Percentiles rank a stretch among this genome's conserved stretches.
phyloP scores from a whole-genome alignment of 495 filamentous ascomycete species.

The Aspergillus sclerotiicarbonarius region DNA sequence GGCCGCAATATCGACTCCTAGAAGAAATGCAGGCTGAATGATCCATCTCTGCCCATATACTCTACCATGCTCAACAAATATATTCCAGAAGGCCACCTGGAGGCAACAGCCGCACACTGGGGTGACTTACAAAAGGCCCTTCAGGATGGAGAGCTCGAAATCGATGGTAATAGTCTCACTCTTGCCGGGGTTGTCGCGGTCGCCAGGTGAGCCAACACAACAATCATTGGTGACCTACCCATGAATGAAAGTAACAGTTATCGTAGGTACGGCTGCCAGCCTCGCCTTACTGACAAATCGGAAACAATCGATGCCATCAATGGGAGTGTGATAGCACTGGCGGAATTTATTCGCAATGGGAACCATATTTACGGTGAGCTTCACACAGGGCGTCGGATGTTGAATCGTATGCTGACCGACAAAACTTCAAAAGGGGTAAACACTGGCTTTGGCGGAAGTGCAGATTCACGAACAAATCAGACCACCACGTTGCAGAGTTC shows the following conservation, averaged over 20 bases:
- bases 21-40: neutral
- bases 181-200: neutral
- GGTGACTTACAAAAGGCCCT: neutral
- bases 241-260: neutral
- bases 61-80: neutral
- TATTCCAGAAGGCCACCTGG: neutral
- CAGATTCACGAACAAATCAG: constrained; percentile 46
- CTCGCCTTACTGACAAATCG: neutral
- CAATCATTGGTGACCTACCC: no score
- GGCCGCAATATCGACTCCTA: no score
- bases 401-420: neutral
- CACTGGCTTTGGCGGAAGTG: constrained; percentile 64
- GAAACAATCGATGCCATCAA: neutral
- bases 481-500: constrained; percentile 46
- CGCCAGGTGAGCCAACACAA: neutral
- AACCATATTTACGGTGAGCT: neutral
- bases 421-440: constrained; percentile 49
- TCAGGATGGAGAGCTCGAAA: neutral
- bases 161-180: neutral
- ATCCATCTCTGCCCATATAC: neutral
- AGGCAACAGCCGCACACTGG: neutral
- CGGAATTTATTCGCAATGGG: neutral
- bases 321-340: neutral
- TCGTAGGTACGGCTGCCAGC: neutral
- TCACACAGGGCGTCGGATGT: neutral